Base-by-base conservation (phyloP, 805 yeast genomes). In the Cyberlindnera mississippiensis region DNA sequence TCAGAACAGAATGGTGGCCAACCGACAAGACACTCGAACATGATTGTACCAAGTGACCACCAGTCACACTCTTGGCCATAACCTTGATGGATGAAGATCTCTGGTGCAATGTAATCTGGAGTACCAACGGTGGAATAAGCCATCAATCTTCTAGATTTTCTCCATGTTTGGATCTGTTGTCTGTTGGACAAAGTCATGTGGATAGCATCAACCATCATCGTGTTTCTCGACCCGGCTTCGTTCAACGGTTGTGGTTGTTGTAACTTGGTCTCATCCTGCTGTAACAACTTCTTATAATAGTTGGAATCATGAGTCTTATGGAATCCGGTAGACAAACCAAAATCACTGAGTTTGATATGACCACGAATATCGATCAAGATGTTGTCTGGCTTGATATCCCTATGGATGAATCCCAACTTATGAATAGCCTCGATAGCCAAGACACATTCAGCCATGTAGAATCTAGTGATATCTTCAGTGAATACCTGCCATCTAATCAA, bases 41-140 rank as follows among this genome's bases (percentile, higher is more conserved):
- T 72, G 82, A 93, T 95, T 60, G 99, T 90, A 8, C 99, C 99
- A 42, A 93, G 71, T 1, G 98, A 90, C 99, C 99, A 93, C 67
- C 95, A 93, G 68, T 93, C 99, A 50, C 95, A 93, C 22, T 98
- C 91, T 62, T 83, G 91, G 58, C 95, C 96, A 63, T 93, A 93
- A 49, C 82, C 80, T 60, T 85, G 86, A 18, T 98, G 98, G 24
- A 59, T 49, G 44, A 93, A 75, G 13, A 93, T 98, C 64, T 93
- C 99, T 33, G 95, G 73, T 1, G 99, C 99, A 96, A 93, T 93
- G 61, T 93, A 93, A 64, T 93, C 99, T 1, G 99, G 99, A 0
- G 96, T 87, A 4, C 99, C 99, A n/a, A 93, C 99, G 48, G 93
- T 87, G 2, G 97, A 88, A 53, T 88, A 86, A 3, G 99, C 99